A percentile compares a stretch with the other conserved stretches of the same genome.
These are phyloP conservation scores for Pleoardoris graminearum DNA, from an alignment of 2,329 filamentous ascomycete species.

Conservation along the genomic window DNA sequence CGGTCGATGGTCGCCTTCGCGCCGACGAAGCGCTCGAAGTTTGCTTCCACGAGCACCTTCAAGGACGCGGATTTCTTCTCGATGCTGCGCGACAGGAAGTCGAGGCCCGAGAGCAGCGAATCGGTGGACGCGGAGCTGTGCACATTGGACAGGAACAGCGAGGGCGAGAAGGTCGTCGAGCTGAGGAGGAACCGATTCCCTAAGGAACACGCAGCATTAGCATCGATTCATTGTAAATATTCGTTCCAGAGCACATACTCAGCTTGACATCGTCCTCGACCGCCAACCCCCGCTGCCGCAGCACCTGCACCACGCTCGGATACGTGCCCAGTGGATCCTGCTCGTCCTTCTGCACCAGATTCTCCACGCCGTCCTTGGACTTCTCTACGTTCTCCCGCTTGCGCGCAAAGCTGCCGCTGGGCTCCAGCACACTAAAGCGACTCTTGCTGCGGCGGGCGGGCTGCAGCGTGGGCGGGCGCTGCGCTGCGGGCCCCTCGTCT, in stretches of 20 bases:
- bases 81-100: slow-evolving; percentile 86
- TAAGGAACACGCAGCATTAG: slow-evolving; percentile 34
- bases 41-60: slow-evolving; percentile 94
- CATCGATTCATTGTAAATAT: neutral
- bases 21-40: slow-evolving; percentile 96
- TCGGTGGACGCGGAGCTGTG: slow-evolving; percentile 85
- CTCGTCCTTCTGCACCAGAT: slow-evolving; percentile 86
- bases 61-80: slow-evolving; percentile 97
- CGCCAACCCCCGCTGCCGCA: slow-evolving; percentile 75
- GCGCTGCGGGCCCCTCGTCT: slow-evolving; percentile 54
- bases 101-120: slow-evolving; percentile 76
- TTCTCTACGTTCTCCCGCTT: slow-evolving; percentile 71
- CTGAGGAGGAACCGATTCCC: slow-evolving; percentile 93
- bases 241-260: neutral
- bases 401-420: slow-evolving; percentile 69
- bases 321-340: slow-evolving; percentile 86
- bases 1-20: slow-evolving; percentile 98
- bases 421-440: slow-evolving; percentile 82
- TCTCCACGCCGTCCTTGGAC: slow-evolving; percentile 70
- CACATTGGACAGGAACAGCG: slow-evolving; percentile 87
- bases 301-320: slow-evolving; percentile 80
- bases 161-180: slow-evolving; percentile 92
- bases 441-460: slow-evolving; percentile 65
- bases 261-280: slow-evolving; percentile 82
- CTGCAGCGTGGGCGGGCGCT: slow-evolving; percentile 22